phyloP scores from a whole-genome alignment of 2,329 filamentous ascomycete species.

The Fusarium sp. region DNA sequence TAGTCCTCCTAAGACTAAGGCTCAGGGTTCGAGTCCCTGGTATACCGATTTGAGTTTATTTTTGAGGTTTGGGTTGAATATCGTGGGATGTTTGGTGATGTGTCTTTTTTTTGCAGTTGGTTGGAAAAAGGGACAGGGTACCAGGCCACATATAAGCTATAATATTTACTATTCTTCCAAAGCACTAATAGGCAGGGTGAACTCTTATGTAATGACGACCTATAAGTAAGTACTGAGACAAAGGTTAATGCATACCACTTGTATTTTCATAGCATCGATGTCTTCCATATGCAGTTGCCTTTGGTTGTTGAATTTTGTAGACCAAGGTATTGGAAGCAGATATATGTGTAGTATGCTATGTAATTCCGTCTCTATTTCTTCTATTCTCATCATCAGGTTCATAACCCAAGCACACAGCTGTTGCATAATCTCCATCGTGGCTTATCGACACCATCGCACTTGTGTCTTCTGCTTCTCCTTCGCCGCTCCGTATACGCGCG shows the following conservation, averaged over 20 bases:
- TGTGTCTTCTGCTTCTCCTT: constrained; percentile 54
- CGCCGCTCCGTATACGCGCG: constrained; percentile 54
- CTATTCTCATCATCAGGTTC: constrained; percentile 25
- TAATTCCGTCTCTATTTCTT: background rate
- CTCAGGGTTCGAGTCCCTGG: constrained; percentile 56
- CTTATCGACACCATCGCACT: constrained; percentile 82
- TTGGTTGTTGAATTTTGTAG: too few relatives aligned
- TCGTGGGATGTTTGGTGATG: too few relatives aligned
- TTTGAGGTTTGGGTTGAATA: background rate
- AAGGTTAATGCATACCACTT: too few relatives aligned
- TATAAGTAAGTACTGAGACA: too few relatives aligned
- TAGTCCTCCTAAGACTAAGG: constrained; percentile 57
- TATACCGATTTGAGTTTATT: constrained; percentile 36
- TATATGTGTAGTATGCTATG: background rate
- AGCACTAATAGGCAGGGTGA: too few relatives aligned
- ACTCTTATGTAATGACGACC: too few relatives aligned
- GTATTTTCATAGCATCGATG: too few relatives aligned
- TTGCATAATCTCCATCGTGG: constrained; percentile 87
- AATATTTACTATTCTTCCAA: too few relatives aligned
- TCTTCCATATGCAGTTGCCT: too few relatives aligned
- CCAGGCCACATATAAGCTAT: background rate
- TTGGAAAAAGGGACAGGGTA: too few relatives aligned
- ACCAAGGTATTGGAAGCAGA: too few relatives aligned
- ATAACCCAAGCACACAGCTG: constrained; percentile 72
- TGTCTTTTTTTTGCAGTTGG: too few relatives aligned